Conservation (phyloP, 2,329 filamentous ascomycete species). For the Neonectria faginata region DNA sequence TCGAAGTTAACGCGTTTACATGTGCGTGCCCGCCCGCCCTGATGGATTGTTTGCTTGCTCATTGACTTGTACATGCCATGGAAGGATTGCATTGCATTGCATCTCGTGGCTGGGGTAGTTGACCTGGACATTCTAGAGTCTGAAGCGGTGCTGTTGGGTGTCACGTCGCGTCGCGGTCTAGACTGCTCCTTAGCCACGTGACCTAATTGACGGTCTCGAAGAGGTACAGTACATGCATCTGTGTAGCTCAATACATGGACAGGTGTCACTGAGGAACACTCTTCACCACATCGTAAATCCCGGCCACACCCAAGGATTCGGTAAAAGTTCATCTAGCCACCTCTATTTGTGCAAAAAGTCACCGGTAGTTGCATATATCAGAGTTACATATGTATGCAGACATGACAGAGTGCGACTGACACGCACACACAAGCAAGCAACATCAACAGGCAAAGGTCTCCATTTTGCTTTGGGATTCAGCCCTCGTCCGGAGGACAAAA, state of each 20-base stretch:
- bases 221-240: constrained; percentile 7
- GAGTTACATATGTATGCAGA: constrained; percentile 4
- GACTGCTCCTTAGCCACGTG: constrained; percentile 14
- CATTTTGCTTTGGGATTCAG: constrained; percentile 51
- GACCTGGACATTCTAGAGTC: not conserved
- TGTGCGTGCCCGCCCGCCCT: not conserved
- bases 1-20: not conserved
- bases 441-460: constrained; percentile 23
- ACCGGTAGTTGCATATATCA: not conserved
- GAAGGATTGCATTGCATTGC: constrained; percentile 9
- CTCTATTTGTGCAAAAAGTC: not conserved
- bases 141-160: not conserved
- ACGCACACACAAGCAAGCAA: constrained; percentile 4
- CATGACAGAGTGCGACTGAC: not conserved
- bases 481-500: constrained; percentile 45
- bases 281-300: constrained; percentile 6
- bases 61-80: not conserved
- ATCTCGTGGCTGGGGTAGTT: constrained; percentile 8
- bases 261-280: not conserved
- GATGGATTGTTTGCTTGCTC: not conserved
- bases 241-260: not conserved
- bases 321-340: constrained; percentile 2
- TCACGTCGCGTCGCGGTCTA: constrained; percentile 3
- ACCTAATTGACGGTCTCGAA: constrained; percentile 11
- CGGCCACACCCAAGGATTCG: not conserved